Base-by-base conservation (phyloP, 495 filamentous ascomycete species). In the Penicillium steckii region DNA sequence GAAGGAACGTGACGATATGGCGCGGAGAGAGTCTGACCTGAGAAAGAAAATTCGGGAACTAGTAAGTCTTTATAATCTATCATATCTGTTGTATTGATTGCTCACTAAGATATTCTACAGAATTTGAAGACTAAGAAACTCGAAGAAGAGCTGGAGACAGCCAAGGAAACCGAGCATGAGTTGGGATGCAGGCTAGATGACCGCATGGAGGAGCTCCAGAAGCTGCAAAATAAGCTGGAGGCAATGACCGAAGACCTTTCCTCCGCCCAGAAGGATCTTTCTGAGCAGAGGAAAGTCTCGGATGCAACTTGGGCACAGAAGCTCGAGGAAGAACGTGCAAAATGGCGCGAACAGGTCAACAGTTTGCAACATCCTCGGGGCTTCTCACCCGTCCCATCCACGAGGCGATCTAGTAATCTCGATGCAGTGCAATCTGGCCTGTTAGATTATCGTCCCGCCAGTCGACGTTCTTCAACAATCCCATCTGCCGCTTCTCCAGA, bases 1-100 rank as follows among this genome's bases (percentile, higher is more conserved):
- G 64, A 91, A 85, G 62, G 95, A 99, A 61, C 75, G 91, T 38
- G 93, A 97, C 60, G 93, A 97, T 53, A 75, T 86, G 22, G 70
- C 82, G n/a, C 85, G 85, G 55, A 85, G 87, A 52, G 95, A 99
- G 71, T 83, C 78, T 3, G 95, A 97, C 17, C 77, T 92, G 59
- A 76, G 95, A 51, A 83, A 84, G 58, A 96, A 94, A 72, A 86
- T 91, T 46, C 81, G 95, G 42, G 94, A 97, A 63, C 75, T 84
- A 57, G 90, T 95, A 78, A 69, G 85, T 70, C 8, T 41, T 21
- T 29, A 4, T 25, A 21, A 29, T 9, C 0, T 46, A 15, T 43
- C 29, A 18, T 44, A 25, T n/a, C 38, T 21, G 2, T 8, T 7
- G 8, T 46, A 26, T 8, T 22, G 8, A 3, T 7, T 46, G 27